These are phyloP conservation scores for Colletotrichum costaricense DNA, from an alignment of 2,329 filamentous ascomycete species.

Conservation along the genomic window DNA sequence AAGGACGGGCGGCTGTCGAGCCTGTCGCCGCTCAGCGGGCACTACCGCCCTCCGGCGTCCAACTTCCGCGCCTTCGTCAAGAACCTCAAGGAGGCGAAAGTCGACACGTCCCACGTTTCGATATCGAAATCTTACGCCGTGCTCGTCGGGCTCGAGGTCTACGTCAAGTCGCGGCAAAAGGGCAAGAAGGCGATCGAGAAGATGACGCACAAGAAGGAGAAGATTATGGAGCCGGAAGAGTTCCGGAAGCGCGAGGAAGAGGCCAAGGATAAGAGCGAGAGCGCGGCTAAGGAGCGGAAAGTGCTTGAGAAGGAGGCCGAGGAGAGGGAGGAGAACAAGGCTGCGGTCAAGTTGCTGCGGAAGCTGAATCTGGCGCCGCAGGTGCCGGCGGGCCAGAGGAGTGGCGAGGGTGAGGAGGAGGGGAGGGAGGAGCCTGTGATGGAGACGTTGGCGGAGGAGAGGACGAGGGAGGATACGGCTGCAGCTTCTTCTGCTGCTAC, in stretches of 20 bases:
- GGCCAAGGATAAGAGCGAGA: conserved; percentile 69
- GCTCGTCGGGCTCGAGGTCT: conserved; percentile 84
- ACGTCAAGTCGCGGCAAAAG: conserved; percentile 75
- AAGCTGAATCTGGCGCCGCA: conserved; percentile 51
- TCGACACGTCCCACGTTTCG: conserved; percentile 82
- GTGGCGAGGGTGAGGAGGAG: conserved; percentile 19
- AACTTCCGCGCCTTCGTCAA: conserved; percentile 88
- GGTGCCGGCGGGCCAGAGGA: conserved; percentile 41
- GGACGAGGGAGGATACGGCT: conserved; percentile 12
- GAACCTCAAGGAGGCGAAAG: conserved; percentile 76
- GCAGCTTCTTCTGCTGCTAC: not conserved
- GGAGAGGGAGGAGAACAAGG: conserved; percentile 50
- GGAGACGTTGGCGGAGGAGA: conserved; percentile 27
- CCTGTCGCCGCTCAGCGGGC: conserved; percentile 78
- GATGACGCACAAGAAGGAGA: conserved; percentile 65
- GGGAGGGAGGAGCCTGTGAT: conserved; percentile 26
- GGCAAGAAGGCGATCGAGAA: conserved; percentile 67
- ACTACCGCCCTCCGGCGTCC: conserved; percentile 85
- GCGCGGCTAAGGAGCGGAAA: conserved; percentile 62
- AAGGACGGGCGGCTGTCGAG: conserved; percentile 82
- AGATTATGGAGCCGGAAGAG: conserved; percentile 71
- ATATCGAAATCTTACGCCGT: conserved; percentile 87
- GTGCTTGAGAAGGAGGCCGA: conserved; percentile 52
- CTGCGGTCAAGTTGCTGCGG: conserved; percentile 49
- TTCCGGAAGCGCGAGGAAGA: conserved; percentile 67